A percentile compares a stretch with the other conserved stretches of the same genome.
phyloP scores from a whole-genome alignment of 108 stramenopile species.

The Cyclostephanos invisitatus region DNA sequence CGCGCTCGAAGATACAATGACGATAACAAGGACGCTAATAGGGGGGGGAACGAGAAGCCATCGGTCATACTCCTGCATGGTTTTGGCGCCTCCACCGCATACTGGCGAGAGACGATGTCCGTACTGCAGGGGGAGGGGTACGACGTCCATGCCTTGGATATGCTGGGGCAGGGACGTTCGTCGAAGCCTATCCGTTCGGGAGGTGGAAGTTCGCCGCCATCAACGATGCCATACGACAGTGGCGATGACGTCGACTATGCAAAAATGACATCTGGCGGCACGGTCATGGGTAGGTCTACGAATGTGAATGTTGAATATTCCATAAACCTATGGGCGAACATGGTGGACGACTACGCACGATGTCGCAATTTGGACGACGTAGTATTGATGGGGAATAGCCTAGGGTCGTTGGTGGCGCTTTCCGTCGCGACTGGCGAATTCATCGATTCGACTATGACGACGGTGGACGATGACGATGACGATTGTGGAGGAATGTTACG shows the following conservation, averaged over 20 bases:
- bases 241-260: not conserved
- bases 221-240: not conserved
- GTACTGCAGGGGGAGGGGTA: conserved; percentile 51
- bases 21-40: not conserved
- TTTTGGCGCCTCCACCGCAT: conserved; percentile 65
- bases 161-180: conserved; percentile 64
- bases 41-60: conserved; percentile 27
- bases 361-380: conserved; percentile 41
- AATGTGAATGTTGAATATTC: conserved; percentile 51
- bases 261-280: not conserved
- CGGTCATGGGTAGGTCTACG: conserved; percentile 4
- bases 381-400: conserved; percentile 63
- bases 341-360: conserved; percentile 62
- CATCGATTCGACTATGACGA: not conserved
- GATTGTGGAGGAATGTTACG: not conserved
- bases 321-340: conserved; percentile 66
- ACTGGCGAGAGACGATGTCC: conserved; percentile 62
- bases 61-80: conserved; percentile 61
- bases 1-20: not conserved
- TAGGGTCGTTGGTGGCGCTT: conserved; percentile 63
- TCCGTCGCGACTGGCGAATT: conserved; percentile 68
- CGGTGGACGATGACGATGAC: not conserved
- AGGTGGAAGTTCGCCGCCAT: not conserved
- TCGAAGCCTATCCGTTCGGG: conserved; percentile 44
- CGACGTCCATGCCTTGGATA: conserved; percentile 64